These are phyloP conservation scores for Collybiopsis confluens DNA, from an alignment of 768 basidiomycete species.

Conservation along the genomic window DNA sequence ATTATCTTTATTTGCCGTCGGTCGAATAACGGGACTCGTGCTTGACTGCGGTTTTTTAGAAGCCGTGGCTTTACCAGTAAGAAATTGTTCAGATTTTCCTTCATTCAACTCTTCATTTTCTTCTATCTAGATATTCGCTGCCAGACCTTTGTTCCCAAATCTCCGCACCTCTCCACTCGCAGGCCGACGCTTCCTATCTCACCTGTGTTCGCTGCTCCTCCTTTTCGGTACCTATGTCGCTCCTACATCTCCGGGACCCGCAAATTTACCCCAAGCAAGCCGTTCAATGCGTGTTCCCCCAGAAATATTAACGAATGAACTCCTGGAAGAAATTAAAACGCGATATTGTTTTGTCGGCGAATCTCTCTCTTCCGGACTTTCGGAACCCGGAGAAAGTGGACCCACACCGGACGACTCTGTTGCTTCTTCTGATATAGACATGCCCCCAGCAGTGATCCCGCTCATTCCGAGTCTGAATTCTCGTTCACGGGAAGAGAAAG, in stretches of 20 bases:
- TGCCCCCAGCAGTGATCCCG: constrained; percentile 46
- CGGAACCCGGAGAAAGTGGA: constrained; percentile 25
- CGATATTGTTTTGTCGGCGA: constrained; percentile 86
- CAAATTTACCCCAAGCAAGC: constrained; percentile 59
- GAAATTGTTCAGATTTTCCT: constrained; percentile 23
- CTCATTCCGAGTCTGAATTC: constrained; percentile 67
- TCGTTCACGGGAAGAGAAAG: constrained; percentile 51
- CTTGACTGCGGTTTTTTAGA: constrained; percentile 92
- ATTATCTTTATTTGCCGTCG: constrained; percentile 78
- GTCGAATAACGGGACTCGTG: constrained; percentile 89
- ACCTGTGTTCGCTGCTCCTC: constrained; percentile 76
- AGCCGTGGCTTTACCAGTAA: constrained; percentile 80
- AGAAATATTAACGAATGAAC: constrained; percentile 71
- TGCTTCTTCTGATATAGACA: constrained; percentile 34
- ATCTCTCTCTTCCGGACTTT: constrained; percentile 36
- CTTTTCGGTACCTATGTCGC: constrained; percentile 85
- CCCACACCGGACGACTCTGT: constrained; percentile 19
- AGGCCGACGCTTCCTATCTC: constrained; percentile 74
- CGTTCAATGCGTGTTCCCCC: constrained; percentile 67
- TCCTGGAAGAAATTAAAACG: constrained; percentile 90
- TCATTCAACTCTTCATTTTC: constrained; percentile 1
- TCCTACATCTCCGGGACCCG: constrained; percentile 62
- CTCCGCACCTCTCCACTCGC: constrained; percentile 84
- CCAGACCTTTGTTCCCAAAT: constrained; percentile 81
- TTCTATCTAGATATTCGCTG: constrained; percentile 74